A percentile compares a stretch with the other conserved stretches of the same genome.
Conservation (phyloP, 768 basidiomycete genomes). For the Lactifluus piperatus region DNA sequence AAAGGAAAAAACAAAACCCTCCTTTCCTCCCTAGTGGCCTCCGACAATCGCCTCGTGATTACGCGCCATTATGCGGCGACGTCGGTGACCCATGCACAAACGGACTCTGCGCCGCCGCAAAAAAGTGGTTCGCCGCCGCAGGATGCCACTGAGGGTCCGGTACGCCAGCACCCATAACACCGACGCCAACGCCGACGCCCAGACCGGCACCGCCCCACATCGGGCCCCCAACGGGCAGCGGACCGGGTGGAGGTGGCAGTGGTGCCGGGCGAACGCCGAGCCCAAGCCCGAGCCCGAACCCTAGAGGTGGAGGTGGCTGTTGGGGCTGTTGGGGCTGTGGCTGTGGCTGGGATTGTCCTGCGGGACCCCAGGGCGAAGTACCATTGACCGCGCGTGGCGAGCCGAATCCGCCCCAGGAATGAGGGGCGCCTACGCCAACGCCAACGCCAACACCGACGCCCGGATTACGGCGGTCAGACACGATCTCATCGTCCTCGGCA, state of each 20-base stretch:
- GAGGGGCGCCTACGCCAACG: neutral
- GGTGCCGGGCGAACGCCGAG: constrained; percentile 9
- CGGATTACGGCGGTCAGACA: constrained; percentile 34
- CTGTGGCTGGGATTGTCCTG: neutral
- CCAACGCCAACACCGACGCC: neutral
- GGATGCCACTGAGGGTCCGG: constrained; percentile 16
- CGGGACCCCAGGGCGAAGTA: constrained; percentile 7
- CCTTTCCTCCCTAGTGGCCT: neutral
- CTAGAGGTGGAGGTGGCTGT: neutral
- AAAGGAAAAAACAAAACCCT: neutral
- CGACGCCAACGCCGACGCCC: constrained; percentile 10
- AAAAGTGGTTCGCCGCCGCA: constrained; percentile 12
- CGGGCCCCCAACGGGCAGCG: neutral
- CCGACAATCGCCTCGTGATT: neutral
- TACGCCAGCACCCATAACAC: neutral
- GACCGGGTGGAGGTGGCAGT: constrained; percentile 5
- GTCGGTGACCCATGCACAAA: constrained; percentile 20
- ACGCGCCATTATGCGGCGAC: constrained; percentile 20
- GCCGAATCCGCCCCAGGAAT: constrained; percentile 11
- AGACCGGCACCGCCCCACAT: constrained; percentile 16
- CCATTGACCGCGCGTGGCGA: constrained; percentile 9
- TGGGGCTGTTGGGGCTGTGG: neutral
- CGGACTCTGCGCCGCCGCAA: constrained; percentile 18
- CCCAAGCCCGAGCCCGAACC: constrained; percentile 5
- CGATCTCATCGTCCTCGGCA: constrained; percentile 75